phyloP scores from a whole-genome alignment of 1,284 basidiomycete genomes.

The Cryptococcus deneoformans region DNA sequence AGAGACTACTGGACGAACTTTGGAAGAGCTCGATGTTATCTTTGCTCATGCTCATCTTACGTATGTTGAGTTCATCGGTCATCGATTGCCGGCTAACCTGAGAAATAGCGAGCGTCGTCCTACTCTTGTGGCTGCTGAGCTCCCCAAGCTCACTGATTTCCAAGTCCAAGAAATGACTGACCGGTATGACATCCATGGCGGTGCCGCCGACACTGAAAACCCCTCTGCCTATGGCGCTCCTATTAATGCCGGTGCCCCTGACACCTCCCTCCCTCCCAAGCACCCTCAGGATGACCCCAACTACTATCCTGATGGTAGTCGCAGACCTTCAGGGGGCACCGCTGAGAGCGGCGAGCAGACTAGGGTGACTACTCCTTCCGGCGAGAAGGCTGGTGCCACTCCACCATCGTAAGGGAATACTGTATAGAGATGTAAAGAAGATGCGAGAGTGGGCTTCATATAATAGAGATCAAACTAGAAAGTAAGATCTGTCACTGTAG shows the following conservation, averaged over 20 bases:
- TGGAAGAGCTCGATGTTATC: conserved; percentile 50
- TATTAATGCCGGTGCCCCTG: conserved; percentile 17
- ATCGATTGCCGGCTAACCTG: background rate
- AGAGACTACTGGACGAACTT: conserved; percentile 20
- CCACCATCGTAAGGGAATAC: background rate
- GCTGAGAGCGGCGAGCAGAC: conserved; percentile 6
- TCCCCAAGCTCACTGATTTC: conserved; percentile 45
- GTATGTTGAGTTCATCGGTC: too few relatives aligned
- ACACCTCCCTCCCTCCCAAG: conserved; percentile 36
- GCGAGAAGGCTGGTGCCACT: background rate
- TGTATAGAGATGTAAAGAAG: background rate
- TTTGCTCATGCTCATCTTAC: conserved; percentile 34
- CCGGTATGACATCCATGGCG: conserved; percentile 49
- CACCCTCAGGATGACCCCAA: conserved; percentile 16
- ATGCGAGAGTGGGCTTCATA: background rate
- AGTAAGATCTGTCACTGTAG: background rate
- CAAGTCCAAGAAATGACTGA: conserved; percentile 47
- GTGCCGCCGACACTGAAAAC: conserved; percentile 26
- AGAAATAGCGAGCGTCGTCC: conserved; percentile 26
- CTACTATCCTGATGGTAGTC: background rate
- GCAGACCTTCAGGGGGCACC: background rate
- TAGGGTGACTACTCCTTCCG: conserved; percentile 10
- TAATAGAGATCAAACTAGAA: background rate
- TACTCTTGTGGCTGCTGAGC: conserved; percentile 41
- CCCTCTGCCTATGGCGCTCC: conserved; percentile 26